Evolutionary conservation across 106 monocot genomes (phyloP).

Genomic region (Apostasia ramifera): DNA sequence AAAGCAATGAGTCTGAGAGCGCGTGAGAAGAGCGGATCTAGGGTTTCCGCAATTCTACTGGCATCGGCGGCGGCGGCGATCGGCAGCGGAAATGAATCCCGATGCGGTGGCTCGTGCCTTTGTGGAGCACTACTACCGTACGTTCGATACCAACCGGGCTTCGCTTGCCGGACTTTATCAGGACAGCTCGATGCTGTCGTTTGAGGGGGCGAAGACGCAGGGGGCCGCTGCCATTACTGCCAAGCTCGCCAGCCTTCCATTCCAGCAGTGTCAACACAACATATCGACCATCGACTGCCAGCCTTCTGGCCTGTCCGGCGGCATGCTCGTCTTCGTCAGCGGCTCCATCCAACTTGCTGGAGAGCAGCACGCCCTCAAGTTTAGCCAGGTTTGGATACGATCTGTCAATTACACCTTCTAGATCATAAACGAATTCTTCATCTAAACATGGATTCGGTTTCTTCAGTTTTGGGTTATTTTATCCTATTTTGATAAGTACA

Average conservation of each 20-base stretch:
- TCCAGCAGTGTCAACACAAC: slow-evolving; percentile 61
- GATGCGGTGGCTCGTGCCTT: slow-evolving; percentile 43
- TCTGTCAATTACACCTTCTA: no score
- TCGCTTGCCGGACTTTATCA: slow-evolving; percentile 45
- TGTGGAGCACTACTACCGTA: slow-evolving; percentile 20
- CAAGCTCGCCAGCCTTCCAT: slow-evolving; percentile 45
- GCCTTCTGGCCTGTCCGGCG: slow-evolving; percentile 20
- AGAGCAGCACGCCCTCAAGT: slow-evolving; percentile 31
- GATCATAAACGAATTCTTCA: no score
- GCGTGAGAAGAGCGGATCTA: not conserved
- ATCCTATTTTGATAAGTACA: no score
- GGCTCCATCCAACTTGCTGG: slow-evolving; percentile 15
- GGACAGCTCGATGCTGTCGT: slow-evolving; percentile 63
- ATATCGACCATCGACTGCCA: slow-evolving; percentile 55
- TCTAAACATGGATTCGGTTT: no score
- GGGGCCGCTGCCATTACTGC: slow-evolving; percentile 42
- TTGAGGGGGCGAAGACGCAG: slow-evolving; percentile 47
- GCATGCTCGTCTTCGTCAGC: slow-evolving; percentile 21
- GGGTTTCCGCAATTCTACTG: not conserved
- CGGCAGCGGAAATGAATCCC: slow-evolving; percentile 27
- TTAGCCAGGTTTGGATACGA: slow-evolving; percentile 34
- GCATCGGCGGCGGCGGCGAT: not conserved
- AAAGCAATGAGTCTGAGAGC: no score
- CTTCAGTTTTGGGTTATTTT: no score
- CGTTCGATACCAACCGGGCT: slow-evolving; percentile 35